A percentile compares a stretch with the other conserved stretches of the same genome.
These are phyloP conservation scores for Dioscorea zingiberensis DNA, from an alignment of 106 monocot species.

Conservation along the genomic window DNA sequence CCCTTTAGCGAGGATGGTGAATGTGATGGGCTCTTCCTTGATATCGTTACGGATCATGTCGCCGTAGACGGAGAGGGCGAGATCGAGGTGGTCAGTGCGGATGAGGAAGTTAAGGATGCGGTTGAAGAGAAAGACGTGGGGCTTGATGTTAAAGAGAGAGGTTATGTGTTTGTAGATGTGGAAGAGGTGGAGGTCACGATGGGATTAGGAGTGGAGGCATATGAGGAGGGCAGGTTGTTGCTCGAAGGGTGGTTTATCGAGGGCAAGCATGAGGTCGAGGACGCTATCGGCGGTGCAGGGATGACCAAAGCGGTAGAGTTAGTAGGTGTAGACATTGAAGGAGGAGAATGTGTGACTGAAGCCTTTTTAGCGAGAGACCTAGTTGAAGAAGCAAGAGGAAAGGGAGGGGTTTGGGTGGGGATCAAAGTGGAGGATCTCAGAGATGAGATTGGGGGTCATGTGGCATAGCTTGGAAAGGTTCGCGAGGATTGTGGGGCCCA, in stretches of 20 bases:
- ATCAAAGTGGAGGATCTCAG: constrained; percentile 66
- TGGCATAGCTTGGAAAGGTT: constrained; percentile 88
- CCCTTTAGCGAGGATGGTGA: constrained; percentile 68
- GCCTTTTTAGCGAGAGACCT: constrained; percentile 67
- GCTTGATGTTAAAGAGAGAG: constrained; percentile 33
- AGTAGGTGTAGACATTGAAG: constrained; percentile 69
- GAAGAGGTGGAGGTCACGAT: constrained; percentile 48
- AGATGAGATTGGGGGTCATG: constrained; percentile 55
- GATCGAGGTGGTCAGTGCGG: constrained; percentile 44
- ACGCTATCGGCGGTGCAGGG: constrained; percentile 66
- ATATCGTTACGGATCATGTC: constrained; percentile 51
- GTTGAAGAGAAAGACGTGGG: constrained; percentile 67
- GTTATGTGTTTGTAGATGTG: constrained; percentile 50
- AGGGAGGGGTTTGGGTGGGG: constrained; percentile 30
- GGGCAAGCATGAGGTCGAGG: constrained; percentile 69
- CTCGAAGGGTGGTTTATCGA: constrained; percentile 56
- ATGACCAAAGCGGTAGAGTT: constrained; percentile 39
- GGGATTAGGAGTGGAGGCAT: constrained; percentile 54
- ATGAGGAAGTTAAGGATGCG: constrained; percentile 66
- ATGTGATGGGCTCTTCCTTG: constrained; percentile 72
- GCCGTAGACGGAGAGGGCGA: constrained; percentile 49
- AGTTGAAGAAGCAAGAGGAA: constrained; percentile 76
- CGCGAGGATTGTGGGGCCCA: constrained; percentile 66
- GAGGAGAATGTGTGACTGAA: constrained; percentile 66
- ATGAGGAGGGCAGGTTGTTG: constrained; percentile 88